Percentiles rank a stretch among this genome's conserved stretches.
Conservation (phyloP, 2,329 filamentous ascomycete species). For the Penicillium sp. region DNA sequence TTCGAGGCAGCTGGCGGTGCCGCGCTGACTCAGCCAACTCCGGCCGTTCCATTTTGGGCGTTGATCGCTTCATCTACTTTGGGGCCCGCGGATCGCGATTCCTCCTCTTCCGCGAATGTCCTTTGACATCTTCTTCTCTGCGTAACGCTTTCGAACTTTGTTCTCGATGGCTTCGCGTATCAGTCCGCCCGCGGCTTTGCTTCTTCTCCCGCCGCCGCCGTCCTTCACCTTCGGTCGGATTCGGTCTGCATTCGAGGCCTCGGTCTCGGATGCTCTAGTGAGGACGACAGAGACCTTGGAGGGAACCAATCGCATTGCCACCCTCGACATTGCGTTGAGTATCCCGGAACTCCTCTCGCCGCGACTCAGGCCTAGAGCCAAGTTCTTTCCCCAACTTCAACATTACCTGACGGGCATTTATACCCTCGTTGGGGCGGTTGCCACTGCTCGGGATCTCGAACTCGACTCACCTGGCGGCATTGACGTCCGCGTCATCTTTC, state of each 20-base stretch:
- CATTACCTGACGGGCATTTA: slow-evolving; percentile 74
- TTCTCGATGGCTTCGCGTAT: slow-evolving; percentile 22
- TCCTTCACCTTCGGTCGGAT: slow-evolving; percentile 54
- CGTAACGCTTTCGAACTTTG: neutral
- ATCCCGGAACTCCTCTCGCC: slow-evolving; percentile 59
- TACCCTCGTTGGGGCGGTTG: slow-evolving; percentile 70
- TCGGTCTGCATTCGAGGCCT: slow-evolving; percentile 58
- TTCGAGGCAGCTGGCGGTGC: slow-evolving; percentile 8
- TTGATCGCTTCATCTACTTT: neutral
- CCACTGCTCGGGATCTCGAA: slow-evolving; percentile 61
- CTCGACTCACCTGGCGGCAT: slow-evolving; percentile 67
- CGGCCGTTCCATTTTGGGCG: slow-evolving; percentile 1
- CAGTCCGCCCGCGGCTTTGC: slow-evolving; percentile 43
- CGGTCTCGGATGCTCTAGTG: slow-evolving; percentile 55
- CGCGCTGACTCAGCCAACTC: slow-evolving; percentile 16
- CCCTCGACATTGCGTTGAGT: slow-evolving; percentile 61
- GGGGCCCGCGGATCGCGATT: neutral
- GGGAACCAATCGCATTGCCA: slow-evolving; percentile 32
- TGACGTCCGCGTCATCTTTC: slow-evolving; percentile 70
- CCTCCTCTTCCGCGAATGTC: too few relatives aligned
- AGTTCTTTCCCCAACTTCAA: slow-evolving; percentile 67
- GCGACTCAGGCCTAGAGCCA: slow-evolving; percentile 50
- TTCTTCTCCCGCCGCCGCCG: slow-evolving; percentile 62
- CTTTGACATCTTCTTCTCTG: neutral
- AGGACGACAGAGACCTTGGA: slow-evolving; percentile 44